phyloP scores from a whole-genome alignment of 192 early-diverging fungal species.

The Coemansia sp. region DNA sequence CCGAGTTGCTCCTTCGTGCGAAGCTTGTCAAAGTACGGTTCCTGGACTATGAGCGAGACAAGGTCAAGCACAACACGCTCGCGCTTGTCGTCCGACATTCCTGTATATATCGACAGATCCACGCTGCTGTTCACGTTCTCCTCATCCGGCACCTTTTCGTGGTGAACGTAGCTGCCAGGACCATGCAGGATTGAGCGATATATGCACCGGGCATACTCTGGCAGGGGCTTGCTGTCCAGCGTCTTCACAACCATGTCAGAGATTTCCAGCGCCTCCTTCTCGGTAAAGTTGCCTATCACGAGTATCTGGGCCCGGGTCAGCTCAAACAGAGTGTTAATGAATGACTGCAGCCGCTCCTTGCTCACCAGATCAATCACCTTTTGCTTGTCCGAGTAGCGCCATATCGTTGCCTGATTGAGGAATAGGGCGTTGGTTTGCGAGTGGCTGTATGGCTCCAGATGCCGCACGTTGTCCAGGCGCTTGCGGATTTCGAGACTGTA shows the following conservation, averaged over 20 bases:
- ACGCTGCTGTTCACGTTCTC: constrained; percentile 88
- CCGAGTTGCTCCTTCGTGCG: constrained; percentile 90
- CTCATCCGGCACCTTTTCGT: constrained; percentile 59
- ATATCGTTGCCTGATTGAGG: constrained; percentile 76
- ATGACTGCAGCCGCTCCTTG: constrained; percentile 69
- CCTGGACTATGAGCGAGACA: constrained; percentile 77
- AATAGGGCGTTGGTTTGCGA: constrained; percentile 73
- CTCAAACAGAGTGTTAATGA: constrained; percentile 72
- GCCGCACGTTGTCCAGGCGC: constrained; percentile 74
- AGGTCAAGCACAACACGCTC: constrained; percentile 70
- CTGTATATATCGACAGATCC: constrained; percentile 82
- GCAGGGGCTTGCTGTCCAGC: constrained; percentile 63
- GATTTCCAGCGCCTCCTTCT: constrained; percentile 65
- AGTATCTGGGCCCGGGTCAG: constrained; percentile 75
- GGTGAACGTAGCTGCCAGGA: constrained; percentile 39
- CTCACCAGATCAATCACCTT: constrained; percentile 69
- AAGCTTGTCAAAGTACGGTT: constrained; percentile 91
- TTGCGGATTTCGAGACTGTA: constrained; percentile 78
- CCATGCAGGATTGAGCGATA: constrained; percentile 36
- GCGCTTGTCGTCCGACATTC: constrained; percentile 63
- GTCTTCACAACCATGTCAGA: constrained; percentile 59
- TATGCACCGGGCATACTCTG: constrained; percentile 46
- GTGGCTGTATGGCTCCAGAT: constrained; percentile 79
- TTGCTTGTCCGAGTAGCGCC: constrained; percentile 77
- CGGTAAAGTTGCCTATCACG: constrained; percentile 83